phyloP scores from a whole-genome alignment of 331 rosid species.

The Quercus phellos region DNA sequence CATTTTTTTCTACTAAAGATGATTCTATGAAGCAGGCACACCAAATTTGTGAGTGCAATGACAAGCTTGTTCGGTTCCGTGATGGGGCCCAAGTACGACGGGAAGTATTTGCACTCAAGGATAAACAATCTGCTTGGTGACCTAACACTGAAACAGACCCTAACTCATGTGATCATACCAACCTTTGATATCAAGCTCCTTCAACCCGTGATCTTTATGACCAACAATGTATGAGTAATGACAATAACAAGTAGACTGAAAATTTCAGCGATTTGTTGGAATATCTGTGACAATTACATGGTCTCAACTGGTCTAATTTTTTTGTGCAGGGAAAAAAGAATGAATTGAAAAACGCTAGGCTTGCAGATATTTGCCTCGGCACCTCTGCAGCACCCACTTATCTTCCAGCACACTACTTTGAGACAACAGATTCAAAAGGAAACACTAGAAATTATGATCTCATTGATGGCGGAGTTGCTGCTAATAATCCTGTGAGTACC shows the following conservation, averaged over 20 bases:
- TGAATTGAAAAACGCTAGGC: constrained; percentile 15
- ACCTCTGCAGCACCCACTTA: constrained; percentile 41
- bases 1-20: background rate
- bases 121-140: constrained; percentile 24
- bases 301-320: background rate
- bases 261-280: background rate
- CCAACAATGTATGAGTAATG: background rate
- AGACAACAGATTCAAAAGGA: constrained; percentile 13
- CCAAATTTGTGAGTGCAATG: background rate
- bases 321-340: constrained; percentile 24
- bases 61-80: background rate
- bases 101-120: constrained; percentile 21
- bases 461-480: constrained; percentile 38
- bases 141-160: constrained; percentile 38
- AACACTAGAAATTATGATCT: constrained; percentile 13
- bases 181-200: constrained; percentile 46
- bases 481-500: constrained; percentile 31
- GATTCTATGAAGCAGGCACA: background rate
- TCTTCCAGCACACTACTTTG: constrained; percentile 35
- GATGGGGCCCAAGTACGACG: constrained; percentile 40
- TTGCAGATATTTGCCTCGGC: constrained; percentile 18
- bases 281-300: background rate
- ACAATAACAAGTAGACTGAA: background rate
- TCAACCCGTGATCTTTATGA: constrained; percentile 29
- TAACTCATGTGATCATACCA: constrained; percentile 49